Conservation (phyloP, 2,329 filamentous ascomycete genomes). For the Venturia asperata region DNA sequence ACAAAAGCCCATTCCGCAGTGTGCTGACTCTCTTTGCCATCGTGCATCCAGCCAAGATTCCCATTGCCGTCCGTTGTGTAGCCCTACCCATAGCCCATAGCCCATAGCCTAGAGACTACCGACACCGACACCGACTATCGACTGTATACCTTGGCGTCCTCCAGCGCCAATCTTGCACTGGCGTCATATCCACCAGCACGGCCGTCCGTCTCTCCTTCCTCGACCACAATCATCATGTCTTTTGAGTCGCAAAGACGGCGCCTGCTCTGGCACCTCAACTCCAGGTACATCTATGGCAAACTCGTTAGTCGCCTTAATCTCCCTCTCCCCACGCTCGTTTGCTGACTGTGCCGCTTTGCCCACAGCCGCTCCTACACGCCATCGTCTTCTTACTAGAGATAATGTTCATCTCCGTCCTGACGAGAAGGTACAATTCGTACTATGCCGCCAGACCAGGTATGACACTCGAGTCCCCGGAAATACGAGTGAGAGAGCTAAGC, state of each 20-base stretch:
- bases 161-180: neutral
- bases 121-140: too few species aligned
- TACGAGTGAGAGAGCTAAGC: neutral
- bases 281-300: slow-evolving; percentile 65
- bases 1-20: neutral
- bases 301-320: slow-evolving; percentile 51
- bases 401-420: slow-evolving; percentile 72
- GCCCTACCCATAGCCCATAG: too few species aligned
- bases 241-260: slow-evolving; percentile 45
- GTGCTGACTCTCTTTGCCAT: neutral
- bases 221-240: slow-evolving; percentile 23
- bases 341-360: slow-evolving; percentile 11
- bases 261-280: slow-evolving; percentile 59
- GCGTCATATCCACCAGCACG: neutral
- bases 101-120: too few species aligned
- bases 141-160: neutral
- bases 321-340: slow-evolving; percentile 18
- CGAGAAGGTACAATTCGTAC: slow-evolving; percentile 84
- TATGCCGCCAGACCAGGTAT: slow-evolving; percentile 82
- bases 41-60: neutral
- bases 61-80: neutral
- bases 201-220: neutral
- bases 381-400: slow-evolving; percentile 84
- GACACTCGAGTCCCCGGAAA: slow-evolving; percentile 23
- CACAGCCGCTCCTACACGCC: slow-evolving; percentile 76